Evolutionary conservation across 1,284 basidiomycete species (phyloP).

Genomic region (Rhodofomes roseus): DNA sequence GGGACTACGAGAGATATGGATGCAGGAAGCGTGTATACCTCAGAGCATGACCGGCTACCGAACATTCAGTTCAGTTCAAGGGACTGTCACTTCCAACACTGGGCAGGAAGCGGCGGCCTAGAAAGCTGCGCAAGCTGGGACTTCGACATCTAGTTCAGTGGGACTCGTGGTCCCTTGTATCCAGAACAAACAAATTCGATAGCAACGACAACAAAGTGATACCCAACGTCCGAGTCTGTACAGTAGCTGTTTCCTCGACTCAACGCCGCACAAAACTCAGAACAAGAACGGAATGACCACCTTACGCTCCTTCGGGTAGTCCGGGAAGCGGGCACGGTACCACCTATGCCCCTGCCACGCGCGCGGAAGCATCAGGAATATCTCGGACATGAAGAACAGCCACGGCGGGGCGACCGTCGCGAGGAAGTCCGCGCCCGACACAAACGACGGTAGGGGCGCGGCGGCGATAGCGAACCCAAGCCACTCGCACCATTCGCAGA

Average conservation of each 20-base stretch:
- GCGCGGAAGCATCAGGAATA: slow-evolving; percentile 74
- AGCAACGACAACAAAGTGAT: not conserved
- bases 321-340: slow-evolving; percentile 70
- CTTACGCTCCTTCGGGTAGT: slow-evolving; percentile 47
- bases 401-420: slow-evolving; percentile 51
- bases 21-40: not conserved
- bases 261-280: no score
- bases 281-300: slow-evolving; percentile 45
- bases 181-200: not conserved
- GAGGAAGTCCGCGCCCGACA: slow-evolving; percentile 26
- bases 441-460: slow-evolving; percentile 33
- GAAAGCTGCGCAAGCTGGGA: no score
- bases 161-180: not conserved
- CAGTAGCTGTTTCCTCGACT: no score
- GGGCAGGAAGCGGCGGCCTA: no score
- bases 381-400: slow-evolving; percentile 70
- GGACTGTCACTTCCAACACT: no score
- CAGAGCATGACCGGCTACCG: not conserved
- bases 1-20: not conserved
- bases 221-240: not conserved
- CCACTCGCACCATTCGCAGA: slow-evolving; percentile 92
- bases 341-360: slow-evolving; percentile 79
- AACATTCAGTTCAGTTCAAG: no score
- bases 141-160: no score
- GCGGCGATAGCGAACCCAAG: slow-evolving; percentile 73